Base-by-base conservation (phyloP, 768 basidiomycete genomes). In the Phaffia tasmanica region DNA sequence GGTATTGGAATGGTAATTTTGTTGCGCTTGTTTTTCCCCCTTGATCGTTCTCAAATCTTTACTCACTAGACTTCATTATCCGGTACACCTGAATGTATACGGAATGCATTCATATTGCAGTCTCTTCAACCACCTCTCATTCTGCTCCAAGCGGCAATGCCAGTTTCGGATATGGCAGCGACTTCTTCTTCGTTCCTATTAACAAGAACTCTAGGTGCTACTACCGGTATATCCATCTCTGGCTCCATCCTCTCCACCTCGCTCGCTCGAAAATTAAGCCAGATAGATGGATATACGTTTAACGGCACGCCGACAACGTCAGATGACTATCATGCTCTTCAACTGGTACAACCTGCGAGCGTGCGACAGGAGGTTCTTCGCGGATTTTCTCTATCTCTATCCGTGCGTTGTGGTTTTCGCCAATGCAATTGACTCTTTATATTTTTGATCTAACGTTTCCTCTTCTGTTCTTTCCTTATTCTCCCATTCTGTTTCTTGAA, bases 1-100 rank as follows among this genome's bases (percentile, higher is more conserved):
- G 65, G 65, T 4, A 61, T 67, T n/a, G 65, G 65, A 27, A 61
- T 67, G 53, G 59, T 66, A 19, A 59, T 57, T 58, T 5, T 19
- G 27, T 42, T 42, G 35, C 35, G 11, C 35, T 42, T 11, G 6
- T 42, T 42, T 11, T 42, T 42, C 4, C 11, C 4, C 35, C 35
- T 11, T 42, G 35, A 11, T 42, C 35, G 4, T 42, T 42, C 4
- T 42, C 11, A 11, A 5, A 11, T 42, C 35, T 42, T 42, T 42
- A 11, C 4, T 42, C 35, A 42, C 4, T 5, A 11, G 35, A 4
- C 11, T 42, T 42, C 11, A 4, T 42, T 42, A 42, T 42, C 35
- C 11, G 35, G 35, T 42, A 5, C 35, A 42, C 11, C 11, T 42
- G 35, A 42, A 42, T 15, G 15, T 46, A n/a, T 16, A 25, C 14